Conservation (phyloP, 2,329 filamentous ascomycete genomes). For the Apiospora marii region DNA sequence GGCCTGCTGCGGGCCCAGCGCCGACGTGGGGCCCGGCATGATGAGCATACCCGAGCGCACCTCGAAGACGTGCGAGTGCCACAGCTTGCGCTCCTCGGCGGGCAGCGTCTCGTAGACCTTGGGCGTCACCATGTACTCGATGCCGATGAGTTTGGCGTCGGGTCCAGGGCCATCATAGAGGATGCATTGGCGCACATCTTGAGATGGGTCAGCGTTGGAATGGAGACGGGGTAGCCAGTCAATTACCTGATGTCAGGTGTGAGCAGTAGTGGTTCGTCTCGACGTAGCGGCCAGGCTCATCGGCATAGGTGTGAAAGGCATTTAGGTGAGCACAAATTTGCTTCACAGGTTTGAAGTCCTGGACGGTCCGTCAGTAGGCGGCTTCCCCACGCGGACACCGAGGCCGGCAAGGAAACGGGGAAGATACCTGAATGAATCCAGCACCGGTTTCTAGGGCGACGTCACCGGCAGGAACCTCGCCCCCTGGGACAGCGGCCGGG, state of each 20-base stretch:
- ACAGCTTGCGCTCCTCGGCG: conserved; percentile 73
- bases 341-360: conserved; percentile 76
- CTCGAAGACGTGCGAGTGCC: conserved; percentile 81
- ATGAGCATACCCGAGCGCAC: conserved; percentile 83
- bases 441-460: conserved; percentile 69
- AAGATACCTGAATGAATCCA: conserved; percentile 61
- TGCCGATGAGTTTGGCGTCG: conserved; percentile 77
- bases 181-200: conserved; percentile 83
- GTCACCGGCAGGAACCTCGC: conserved; percentile 61
- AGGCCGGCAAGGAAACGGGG: background rate
- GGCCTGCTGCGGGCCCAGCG: conserved; percentile 59
- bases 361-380: conserved; percentile 14
- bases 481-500: conserved; percentile 50
- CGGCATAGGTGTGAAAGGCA: conserved; percentile 85
- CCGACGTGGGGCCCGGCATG: conserved; percentile 67
- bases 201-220: conserved; percentile 20
- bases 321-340: conserved; percentile 84
- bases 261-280: conserved; percentile 88
- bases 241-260: conserved; percentile 69
- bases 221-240: background rate
- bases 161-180: conserved; percentile 77
- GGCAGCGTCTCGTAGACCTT: conserved; percentile 72
- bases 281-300: conserved; percentile 72
- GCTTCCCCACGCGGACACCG: background rate
- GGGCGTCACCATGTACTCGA: conserved; percentile 87